Evolutionary conservation across 768 basidiomycete genomes (phyloP), one percentile per base, ranked within the genome.

Genomic region (Boletellus emodensis): DNA sequence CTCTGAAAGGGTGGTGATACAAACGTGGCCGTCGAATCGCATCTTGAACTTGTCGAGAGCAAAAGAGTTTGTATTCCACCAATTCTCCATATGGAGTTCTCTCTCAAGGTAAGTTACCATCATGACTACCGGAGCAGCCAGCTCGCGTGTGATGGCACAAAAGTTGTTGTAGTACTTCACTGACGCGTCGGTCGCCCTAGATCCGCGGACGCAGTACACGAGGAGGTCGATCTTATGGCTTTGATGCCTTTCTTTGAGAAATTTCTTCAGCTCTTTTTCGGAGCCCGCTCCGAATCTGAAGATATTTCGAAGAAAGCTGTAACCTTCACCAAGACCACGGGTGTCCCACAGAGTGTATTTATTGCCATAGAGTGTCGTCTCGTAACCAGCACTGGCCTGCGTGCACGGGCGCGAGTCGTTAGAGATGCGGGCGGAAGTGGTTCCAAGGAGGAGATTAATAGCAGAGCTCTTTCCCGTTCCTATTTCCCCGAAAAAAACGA

Each of bases 191-290:
- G 56, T 64, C 37, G 70, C 66, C 49, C 73, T 63, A 3, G 71
- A 61, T 5, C 64, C 70, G 8, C 62, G 68, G 54, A 74, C 61
- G 48, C 68, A 68, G 49, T 61, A 75, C 1, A 76, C 63, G 11
- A 77, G 69, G 35, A 77, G 71, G 58, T 62, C 67, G 18, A 76
- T 57, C 7, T 73, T 72, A 1, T 44, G 53, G 15, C 15, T 48
- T 11, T 17, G n/a, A 15, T 62, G 54, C 6, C 60, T 57, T 43
- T 62, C 52, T 32, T 56, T 42, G 15, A 65, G 55, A 20, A 65
- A 49, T 17, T 45, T 55, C 41, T 57, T 57, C 26, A 67, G 44
- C 4, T 54, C 51, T 40, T 44, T 53, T 36, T 57, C 55, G 2
- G 68, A 52, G 18, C 36, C 18, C 2, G 17, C 30, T 14, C 42